phyloP scores from a whole-genome alignment of 2,329 filamentous ascomycete species.

The Helicocarpus griseus region DNA sequence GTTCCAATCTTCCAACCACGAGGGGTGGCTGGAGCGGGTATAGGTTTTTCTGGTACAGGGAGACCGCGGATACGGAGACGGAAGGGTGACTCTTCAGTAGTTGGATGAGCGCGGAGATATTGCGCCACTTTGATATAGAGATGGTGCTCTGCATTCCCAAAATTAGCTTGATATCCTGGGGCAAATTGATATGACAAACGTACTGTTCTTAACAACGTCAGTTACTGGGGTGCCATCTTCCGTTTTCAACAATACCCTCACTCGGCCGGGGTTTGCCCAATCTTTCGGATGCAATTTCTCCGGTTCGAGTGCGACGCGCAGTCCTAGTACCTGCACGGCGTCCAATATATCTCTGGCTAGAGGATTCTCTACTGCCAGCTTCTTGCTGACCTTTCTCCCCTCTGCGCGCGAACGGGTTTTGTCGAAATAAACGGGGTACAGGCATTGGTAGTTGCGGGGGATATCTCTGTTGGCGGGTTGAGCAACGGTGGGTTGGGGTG shows the following conservation, averaged over 20 bases:
- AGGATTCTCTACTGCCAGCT: constrained; percentile 71
- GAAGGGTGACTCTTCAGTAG: constrained; percentile 60
- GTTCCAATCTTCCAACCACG: constrained; percentile 84
- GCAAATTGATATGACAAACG: constrained; percentile 18
- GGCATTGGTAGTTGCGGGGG: constrained; percentile 69
- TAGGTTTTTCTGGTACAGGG: constrained; percentile 56
- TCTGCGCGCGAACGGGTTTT: constrained; percentile 54
- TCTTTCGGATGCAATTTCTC: constrained; percentile 91
- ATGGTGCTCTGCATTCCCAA: constrained; percentile 75
- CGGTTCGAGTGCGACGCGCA: constrained; percentile 66
- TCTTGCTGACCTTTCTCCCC: constrained; percentile 65
- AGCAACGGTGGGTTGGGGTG: constrained; percentile 16
- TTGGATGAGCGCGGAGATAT: constrained; percentile 69
- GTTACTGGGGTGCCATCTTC: constrained; percentile 42
- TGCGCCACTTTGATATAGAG: constrained; percentile 71
- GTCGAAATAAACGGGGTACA: constrained; percentile 97
- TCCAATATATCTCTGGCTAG: constrained; percentile 82
- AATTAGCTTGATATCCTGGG: too few relatives aligned
- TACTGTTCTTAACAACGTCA: constrained; percentile 54
- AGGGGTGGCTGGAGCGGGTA: constrained; percentile 66
- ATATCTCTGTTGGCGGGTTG: constrained; percentile 40
- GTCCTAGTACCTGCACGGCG: constrained; percentile 63
- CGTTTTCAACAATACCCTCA: constrained; percentile 62
- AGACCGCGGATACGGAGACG: constrained; percentile 64
- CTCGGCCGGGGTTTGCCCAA: constrained; percentile 91